Evolutionary conservation across 1,284 basidiomycete genomes (phyloP), one percentile per base, ranked within the genome.

Genomic region (Earliella scabrosa): DNA sequence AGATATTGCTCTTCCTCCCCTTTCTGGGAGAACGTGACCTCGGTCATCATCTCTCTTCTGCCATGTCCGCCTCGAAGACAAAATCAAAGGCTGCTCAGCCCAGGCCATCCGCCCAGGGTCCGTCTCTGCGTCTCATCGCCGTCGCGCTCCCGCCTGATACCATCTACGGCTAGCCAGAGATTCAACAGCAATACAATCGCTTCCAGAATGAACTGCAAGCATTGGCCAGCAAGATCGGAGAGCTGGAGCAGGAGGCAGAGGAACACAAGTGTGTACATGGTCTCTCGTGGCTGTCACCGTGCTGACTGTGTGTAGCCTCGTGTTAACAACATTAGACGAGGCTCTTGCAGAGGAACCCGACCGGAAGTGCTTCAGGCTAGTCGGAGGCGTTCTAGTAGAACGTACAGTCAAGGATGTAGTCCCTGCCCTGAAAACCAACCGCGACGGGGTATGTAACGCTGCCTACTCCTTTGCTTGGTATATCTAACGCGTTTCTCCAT

Each of bases 301-400:
- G 26, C 47, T 41, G 9, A 21, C 29, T 13, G 2, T 11, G 9
- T 8, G 13, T 18, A 98, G 95, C 39, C 81, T 99, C 16, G 97
- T 99, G 9, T 82, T 99, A 43, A 83, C 84, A 2, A 98, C 97
- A 1, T 77, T 99, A 26, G 83, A 89, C 56, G 88, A 95, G 64
- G 87, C 87, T 8, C 77, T 92, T 39, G 80, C 78, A 29, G 82
- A 83, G 56, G 93, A 97, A 58, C 95, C 97, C 23, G 82, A 88
- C 68, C 87, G 97, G 58, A 95, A 94, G 75, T 99, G 97, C 75
- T 99, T 98, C 76, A 88, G 97, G 46, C 81, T 99, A 63, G 92
- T 99, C 59, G 97, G 97, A 11, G 97, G 97, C 27, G 90, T 98
- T 2, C 83, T 99, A 9, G 96, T 98, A 24, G 95, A 99, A 73